Base-by-base conservation (phyloP, 2,329 filamentous ascomycete genomes). In the Hymenoscyphus scutula region DNA sequence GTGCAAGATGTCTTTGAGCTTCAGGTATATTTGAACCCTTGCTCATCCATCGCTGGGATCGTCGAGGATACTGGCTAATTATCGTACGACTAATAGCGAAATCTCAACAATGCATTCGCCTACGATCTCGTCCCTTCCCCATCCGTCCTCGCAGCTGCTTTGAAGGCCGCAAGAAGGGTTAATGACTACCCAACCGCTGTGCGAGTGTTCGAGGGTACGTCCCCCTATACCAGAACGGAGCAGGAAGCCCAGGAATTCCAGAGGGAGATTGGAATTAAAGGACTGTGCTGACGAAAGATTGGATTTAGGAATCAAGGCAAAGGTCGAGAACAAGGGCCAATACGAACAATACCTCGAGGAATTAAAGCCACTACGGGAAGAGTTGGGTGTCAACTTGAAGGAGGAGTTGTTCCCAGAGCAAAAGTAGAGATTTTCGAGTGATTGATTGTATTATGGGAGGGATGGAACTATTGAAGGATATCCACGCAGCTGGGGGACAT, bases 1-100 rank as follows among this genome's bases (percentile, higher is more conserved):
- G 95, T 99, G 70, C 92, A 98, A 82, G 95, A 99, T 82, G 94
- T 98, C 76, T 99, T 99, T 80, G 95, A 99, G 88, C 92, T 99
- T 76, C 93, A 97, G 92, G 93, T 97, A 88, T 76, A 84, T 62
- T 63, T 48, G 53, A 23, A 19, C 41, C 41, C 4, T 23, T 56
- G 4, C 53, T 58, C 32, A 32, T 53, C 37, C 56, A 23, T 41
- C 15, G 58, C 45, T 58, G 41, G 32, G 48, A 56, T 48, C 53
- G 53, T 51, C 67, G 53, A 56, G 56, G 61, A 62, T 61, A 62
- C 68, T 64, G 66, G 63, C 68, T 70, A 63, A 70, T 66, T 61
- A 69, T 70, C 62, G 60, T 72, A 66, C 59, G 62, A 68, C 68
- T 37, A 48, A 69, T 76, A 92, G 86, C 91, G 92, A 80, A 97